Conservation (phyloP, 164 flowering plant genomes). For the Kalanchoe fedtschenkoi region DNA sequence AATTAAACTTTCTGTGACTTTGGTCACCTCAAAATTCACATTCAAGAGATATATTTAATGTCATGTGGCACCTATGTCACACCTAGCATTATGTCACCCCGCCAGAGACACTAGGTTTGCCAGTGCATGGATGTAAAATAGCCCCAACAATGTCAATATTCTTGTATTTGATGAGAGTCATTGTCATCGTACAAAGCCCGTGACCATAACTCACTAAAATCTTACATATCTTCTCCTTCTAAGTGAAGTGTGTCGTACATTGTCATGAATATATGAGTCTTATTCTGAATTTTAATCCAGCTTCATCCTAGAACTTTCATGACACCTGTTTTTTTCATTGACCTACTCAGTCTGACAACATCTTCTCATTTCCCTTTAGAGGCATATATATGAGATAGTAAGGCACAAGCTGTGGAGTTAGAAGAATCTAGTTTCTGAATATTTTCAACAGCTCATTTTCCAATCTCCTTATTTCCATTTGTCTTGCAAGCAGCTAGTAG, state of each 20-base stretch:
- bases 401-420: constrained; percentile 47
- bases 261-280: constrained; percentile 37
- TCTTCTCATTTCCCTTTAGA: constrained; percentile 44
- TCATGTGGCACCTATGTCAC: too few species aligned
- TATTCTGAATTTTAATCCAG: constrained; percentile 45
- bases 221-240: constrained; percentile 31
- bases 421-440: constrained; percentile 46
- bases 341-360: constrained; percentile 33
- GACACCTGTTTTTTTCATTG: constrained; percentile 44
- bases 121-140: too few species aligned
- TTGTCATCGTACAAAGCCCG: constrained; percentile 33
- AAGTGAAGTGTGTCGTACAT: constrained; percentile 46
- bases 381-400: constrained; percentile 55
- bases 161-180: constrained; percentile 10
- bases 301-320: constrained; percentile 55
- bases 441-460: constrained; percentile 43
- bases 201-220: constrained; percentile 28
- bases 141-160: too few species aligned
- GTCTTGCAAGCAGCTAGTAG: constrained; percentile 55
- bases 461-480: constrained; percentile 39
- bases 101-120: too few species aligned
- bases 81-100: too few species aligned
- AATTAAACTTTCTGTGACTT: neutral
- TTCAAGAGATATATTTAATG: too few species aligned
- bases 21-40: too few species aligned